Evolutionary conservation across 2,329 filamentous ascomycete genomes (phyloP).

Genomic region (Aspergillus bombycis): DNA sequence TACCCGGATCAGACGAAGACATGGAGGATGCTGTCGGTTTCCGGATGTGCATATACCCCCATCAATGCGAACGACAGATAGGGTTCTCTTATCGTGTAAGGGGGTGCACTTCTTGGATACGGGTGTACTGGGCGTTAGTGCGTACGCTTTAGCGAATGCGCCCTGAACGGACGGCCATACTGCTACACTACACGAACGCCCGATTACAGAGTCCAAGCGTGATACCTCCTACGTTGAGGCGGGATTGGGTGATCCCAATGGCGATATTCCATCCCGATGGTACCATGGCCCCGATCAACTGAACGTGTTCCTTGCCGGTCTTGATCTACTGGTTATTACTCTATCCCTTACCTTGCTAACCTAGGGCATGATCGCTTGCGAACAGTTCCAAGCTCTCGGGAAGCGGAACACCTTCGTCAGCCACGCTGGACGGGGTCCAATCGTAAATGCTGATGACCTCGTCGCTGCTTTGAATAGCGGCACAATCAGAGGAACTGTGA

Average conservation of each 20-base stretch:
- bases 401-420: slow-evolving; percentile 7
- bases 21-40: slow-evolving; percentile 5
- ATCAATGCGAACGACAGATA: background rate
- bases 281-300: background rate
- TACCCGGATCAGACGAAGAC: slow-evolving; percentile 6
- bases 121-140: slow-evolving; percentile 6
- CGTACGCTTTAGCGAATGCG: slow-evolving; percentile 1
- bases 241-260: background rate
- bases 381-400: slow-evolving; percentile 7
- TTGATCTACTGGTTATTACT: slow-evolving; percentile 7
- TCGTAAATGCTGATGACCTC: slow-evolving; percentile 7
- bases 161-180: slow-evolving; percentile 6
- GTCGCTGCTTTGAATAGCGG: slow-evolving; percentile 1
- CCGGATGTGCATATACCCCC: background rate
- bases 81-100: background rate
- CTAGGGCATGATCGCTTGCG: background rate
- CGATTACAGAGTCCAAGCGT: slow-evolving; percentile 1
- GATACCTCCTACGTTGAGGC: background rate
- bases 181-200: slow-evolving; percentile 2
- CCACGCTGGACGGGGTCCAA: background rate
- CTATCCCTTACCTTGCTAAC: slow-evolving; percentile 3
- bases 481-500: slow-evolving; percentile 2
- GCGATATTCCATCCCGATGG: slow-evolving; percentile 2
- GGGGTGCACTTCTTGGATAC: slow-evolving; percentile 6
- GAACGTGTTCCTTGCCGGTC: slow-evolving; percentile 6